Conservation (phyloP, 768 basidiomycete species). For the Hydnomerulius pinastri region DNA sequence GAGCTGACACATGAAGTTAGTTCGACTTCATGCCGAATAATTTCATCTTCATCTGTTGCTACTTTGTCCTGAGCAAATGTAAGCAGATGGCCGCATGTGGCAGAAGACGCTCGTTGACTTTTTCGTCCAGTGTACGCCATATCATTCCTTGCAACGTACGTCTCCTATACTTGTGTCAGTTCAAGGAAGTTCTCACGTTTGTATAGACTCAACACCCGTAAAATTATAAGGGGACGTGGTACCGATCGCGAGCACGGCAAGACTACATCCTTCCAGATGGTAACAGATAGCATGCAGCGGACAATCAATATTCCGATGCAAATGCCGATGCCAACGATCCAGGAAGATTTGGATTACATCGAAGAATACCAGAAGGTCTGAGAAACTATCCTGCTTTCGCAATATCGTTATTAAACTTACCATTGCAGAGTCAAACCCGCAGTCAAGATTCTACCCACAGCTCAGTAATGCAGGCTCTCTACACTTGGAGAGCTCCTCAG, state of each 20-base stretch:
- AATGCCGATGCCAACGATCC: background rate
- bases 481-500: background rate
- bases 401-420: background rate
- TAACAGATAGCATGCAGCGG: slow-evolving; percentile 3
- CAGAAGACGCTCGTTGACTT: slow-evolving; percentile 1
- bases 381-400: background rate
- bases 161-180: background rate
- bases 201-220: slow-evolving; percentile 60
- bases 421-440: slow-evolving; percentile 1
- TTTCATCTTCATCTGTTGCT: slow-evolving; percentile 60
- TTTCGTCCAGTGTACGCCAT: slow-evolving; percentile 55
- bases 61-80: slow-evolving; percentile 71
- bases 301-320: slow-evolving; percentile 9
- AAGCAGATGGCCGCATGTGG: slow-evolving; percentile 23
- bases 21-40: slow-evolving; percentile 56
- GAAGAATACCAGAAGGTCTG: slow-evolving; percentile 14
- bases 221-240: slow-evolving; percentile 52
- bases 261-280: slow-evolving; percentile 30
- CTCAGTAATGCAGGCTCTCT: background rate
- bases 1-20: slow-evolving; percentile 31
- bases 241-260: slow-evolving; percentile 44
- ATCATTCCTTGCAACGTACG: slow-evolving; percentile 68
- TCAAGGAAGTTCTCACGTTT: slow-evolving; percentile 12
- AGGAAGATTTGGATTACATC: background rate
- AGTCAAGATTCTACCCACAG: background rate